Base-by-base conservation (phyloP, 202 grass and related monocot genomes). In the Schoenoplectus triqueter region DNA sequence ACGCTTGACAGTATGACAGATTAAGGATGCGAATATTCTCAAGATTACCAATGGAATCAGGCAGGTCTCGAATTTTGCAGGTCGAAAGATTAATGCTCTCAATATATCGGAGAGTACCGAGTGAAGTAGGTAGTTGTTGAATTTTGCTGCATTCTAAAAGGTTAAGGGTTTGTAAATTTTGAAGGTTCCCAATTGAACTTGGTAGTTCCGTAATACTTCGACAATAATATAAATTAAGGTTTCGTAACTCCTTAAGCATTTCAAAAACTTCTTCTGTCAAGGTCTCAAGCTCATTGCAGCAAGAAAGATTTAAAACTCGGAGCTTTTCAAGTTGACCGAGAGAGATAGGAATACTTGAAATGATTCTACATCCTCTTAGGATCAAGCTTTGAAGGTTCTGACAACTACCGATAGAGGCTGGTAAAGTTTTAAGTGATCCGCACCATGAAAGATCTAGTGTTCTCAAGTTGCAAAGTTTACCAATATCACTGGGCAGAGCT, bases 401-500 rank as follows among this genome's bases (percentile, higher is more conserved):
- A 63, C 60, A 63, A 19, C 61, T 64, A 64, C 62, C 62, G 7
- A 64, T 64, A 64, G 62, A 19, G 62, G 1, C 62, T 2, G 62
- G 62, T 64, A 64, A 64, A 64, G 62, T 64, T 64, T 64, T 6
- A 64, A 64, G 15, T 21, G 62, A 64, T 8, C 62, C 62, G 3
- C 62, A 64, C 62, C 62, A 64, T 10, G 62, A 64, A 64, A 64
- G 62, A 64, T 64, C 15, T 9, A 64, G 62, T 64, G 62, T 82
- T 14, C 82, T 63, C 72, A 89, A 82, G 82, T 44, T 89, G 61
- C 10, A 57, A 68, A 89, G 83, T 47, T 49, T 86, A 7, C 64
- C 83, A 82, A 82, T 64, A 62, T 49, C 60, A 39, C 39, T 18
- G 49, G 89, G 89, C 46, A 88, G 66, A 88, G 59, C 78, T 74